Conservation (phyloP, 192 early-diverging fungal genomes). For the Obelidium mucronatum region DNA sequence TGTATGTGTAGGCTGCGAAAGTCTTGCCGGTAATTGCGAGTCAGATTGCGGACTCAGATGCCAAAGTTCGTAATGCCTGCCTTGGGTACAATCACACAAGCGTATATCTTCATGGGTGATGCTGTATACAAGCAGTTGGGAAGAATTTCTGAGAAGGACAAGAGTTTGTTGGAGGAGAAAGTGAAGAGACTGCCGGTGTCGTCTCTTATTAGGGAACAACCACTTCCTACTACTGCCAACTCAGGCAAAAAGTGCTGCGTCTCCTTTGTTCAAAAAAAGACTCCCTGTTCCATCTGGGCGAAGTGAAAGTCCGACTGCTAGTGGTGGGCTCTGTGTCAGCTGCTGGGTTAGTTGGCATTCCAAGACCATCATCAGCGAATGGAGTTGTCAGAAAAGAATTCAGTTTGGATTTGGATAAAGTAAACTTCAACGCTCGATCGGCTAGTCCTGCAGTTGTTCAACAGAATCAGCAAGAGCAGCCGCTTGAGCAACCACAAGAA, state of each 20-base stretch:
- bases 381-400: constrained; percentile 46
- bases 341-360: constrained; percentile 38
- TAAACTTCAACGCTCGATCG: neutral
- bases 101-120: constrained; percentile 78
- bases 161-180: constrained; percentile 79
- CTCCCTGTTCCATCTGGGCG: neutral
- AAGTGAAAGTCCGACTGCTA: neutral
- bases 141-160: constrained; percentile 80
- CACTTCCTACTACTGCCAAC: neutral
- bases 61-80: constrained; percentile 80
- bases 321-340: constrained; percentile 1
- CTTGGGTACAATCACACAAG: constrained; percentile 75
- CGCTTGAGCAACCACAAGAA: neutral
- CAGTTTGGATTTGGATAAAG: constrained; percentile 46
- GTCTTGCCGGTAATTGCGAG: constrained; percentile 74
- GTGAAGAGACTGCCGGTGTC: constrained; percentile 64
- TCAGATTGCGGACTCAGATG: constrained; percentile 83
- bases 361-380: neutral
- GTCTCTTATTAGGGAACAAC: neutral
- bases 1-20: constrained; percentile 70
- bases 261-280: constrained; percentile 22
- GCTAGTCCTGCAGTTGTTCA: neutral
- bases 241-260: constrained; percentile 3
- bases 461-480: neutral
- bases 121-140: constrained; percentile 76